Conservation (phyloP, 495 filamentous ascomycete genomes). For the Pseudevernia furfuracea region DNA sequence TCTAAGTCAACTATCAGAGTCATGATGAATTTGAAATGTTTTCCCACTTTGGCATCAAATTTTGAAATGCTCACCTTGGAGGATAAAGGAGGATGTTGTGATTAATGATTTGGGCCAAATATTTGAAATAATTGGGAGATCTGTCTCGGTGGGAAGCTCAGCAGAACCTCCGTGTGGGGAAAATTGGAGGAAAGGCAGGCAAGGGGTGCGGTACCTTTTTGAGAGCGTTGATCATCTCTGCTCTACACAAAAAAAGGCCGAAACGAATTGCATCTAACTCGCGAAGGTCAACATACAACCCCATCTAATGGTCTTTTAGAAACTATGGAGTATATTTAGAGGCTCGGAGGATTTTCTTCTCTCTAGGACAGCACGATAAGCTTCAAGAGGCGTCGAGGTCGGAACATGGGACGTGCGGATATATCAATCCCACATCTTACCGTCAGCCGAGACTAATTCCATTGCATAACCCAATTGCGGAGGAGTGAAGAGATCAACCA, state of each 20-base stretch:
- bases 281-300: not conserved
- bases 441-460: not conserved
- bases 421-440: not conserved
- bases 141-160: not conserved
- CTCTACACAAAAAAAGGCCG: not conserved
- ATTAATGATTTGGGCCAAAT: not conserved
- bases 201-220: not conserved
- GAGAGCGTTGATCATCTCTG: not conserved
- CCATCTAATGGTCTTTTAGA: not conserved
- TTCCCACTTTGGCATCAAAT: slow-evolving; percentile 2
- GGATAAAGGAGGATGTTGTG: not conserved
- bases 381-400: not conserved
- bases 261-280: not conserved
- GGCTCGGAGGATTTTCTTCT: not conserved
- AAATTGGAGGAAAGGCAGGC: not conserved
- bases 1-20: not conserved
- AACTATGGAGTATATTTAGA: not conserved
- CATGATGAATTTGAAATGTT: slow-evolving; percentile 13
- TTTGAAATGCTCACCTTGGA: slow-evolving; percentile 8
- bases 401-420: not conserved
- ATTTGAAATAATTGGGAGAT: not conserved
- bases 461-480: not conserved
- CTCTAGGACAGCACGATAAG: not conserved
- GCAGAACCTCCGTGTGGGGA: not conserved
- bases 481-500: not conserved